Evolutionary conservation across 1,284 basidiomycete genomes (phyloP).

Genomic region (Golubevia pallescens): DNA sequence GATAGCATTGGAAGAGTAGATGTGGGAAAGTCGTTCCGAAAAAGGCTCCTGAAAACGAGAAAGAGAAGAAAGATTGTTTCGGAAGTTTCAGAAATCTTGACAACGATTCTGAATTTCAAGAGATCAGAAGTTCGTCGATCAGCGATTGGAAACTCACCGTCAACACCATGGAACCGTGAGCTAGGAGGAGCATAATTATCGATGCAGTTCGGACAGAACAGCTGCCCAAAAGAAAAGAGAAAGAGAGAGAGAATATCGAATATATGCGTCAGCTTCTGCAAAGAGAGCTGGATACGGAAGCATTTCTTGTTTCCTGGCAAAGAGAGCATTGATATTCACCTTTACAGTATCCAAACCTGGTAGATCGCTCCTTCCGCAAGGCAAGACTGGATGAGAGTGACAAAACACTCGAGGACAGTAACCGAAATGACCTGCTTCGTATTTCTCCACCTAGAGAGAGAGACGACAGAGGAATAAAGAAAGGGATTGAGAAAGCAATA

Average conservation of each 20-base stretch:
- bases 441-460: slow-evolving; percentile 54
- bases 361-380: slow-evolving; percentile 56
- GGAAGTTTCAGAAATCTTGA: too few species aligned
- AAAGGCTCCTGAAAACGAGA: slow-evolving; percentile 78
- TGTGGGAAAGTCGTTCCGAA: slow-evolving; percentile 99
- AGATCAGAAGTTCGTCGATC: too few species aligned
- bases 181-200: slow-evolving; percentile 58
- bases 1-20: slow-evolving; percentile 96
- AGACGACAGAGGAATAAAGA: too few species aligned
- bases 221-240: slow-evolving; percentile 3
- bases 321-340: too few species aligned
- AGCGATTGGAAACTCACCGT: slow-evolving; percentile 35
- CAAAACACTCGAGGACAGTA: slow-evolving; percentile 61
- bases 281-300: too few species aligned
- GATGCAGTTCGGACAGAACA: slow-evolving; percentile 61
- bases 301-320: too few species aligned
- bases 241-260: too few species aligned
- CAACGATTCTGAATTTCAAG: too few species aligned
- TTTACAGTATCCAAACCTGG: slow-evolving; percentile 62
- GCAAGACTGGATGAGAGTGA: slow-evolving; percentile 56
- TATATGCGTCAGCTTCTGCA: too few species aligned
- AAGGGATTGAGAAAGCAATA: too few species aligned
- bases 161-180: slow-evolving; percentile 57
- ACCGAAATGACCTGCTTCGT: slow-evolving; percentile 58
- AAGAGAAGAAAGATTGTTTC: slow-evolving; percentile 62